Percentiles rank a stretch among this genome's conserved stretches.
Conservation (phyloP, 2,329 filamentous ascomycete genomes). For the Tothia fuscella region DNA sequence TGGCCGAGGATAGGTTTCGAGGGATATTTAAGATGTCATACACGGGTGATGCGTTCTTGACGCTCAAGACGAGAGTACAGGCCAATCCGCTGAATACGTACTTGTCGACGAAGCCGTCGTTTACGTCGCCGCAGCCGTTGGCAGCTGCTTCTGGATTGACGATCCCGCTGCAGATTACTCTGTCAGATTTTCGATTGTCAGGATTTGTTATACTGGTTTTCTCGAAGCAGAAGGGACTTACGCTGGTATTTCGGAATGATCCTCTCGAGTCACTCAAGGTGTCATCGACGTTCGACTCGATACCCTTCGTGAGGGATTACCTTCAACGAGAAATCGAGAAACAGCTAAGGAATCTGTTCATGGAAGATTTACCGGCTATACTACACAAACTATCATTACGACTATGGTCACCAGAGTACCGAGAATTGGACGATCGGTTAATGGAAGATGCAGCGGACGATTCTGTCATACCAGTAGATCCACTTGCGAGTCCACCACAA, state of each 20-base stretch:
- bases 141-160: constrained; percentile 86
- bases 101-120: constrained; percentile 77
- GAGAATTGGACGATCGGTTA: constrained; percentile 45
- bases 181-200: constrained; percentile 90
- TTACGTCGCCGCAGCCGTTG: constrained; percentile 84
- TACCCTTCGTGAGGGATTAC: constrained; percentile 95
- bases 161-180: constrained; percentile 91
- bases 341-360: constrained; percentile 84
- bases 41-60: constrained; percentile 86
- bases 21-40: constrained; percentile 99
- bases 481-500: constrained; percentile 67
- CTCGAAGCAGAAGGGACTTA: constrained; percentile 92
- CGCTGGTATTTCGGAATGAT: constrained; percentile 94
- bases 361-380: constrained; percentile 94
- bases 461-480: constrained; percentile 55
- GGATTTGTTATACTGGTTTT: constrained; percentile 98
- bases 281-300: constrained; percentile 96
- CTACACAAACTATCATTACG: constrained; percentile 85
- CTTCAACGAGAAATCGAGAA: constrained; percentile 91
- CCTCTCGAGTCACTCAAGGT: constrained; percentile 96
- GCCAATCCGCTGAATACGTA: constrained; percentile 97
- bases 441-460: constrained; percentile 34
- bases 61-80: constrained; percentile 89
- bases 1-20: constrained; percentile 91
- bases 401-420: constrained; percentile 81